Evolutionary conservation across 2,329 filamentous ascomycete genomes (phyloP), one percentile per base, ranked within the genome.

Genomic region (Fusarium compactum): DNA sequence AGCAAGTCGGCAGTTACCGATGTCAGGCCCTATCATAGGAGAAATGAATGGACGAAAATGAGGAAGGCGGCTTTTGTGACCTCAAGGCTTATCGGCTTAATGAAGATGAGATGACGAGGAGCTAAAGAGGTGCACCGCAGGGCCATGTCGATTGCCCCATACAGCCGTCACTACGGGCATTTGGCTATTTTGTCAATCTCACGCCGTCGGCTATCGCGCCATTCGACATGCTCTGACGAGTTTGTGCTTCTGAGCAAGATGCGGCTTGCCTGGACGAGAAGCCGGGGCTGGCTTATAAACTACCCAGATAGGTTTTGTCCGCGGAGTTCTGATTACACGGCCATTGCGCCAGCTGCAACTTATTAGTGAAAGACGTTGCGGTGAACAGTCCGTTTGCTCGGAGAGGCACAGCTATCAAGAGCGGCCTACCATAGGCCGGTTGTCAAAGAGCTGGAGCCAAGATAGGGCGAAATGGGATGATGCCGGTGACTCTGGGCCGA

Each of bases 1-100:
- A 68, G 60, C 57, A 67, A 62, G 57, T 72, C 73, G 73, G 73
- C 68, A 72, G 65, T 66, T 75, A 54, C 73, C 73, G 73, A 75
- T 59, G 50, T 60, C 56, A 70, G 64, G 38, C 56, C 58, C 57
- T 65, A 54, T 56, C 30, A 50, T 24, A 24, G 18, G 20, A 34
- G 18, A 18, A 27, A 50, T 55, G 61, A 27, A 58, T 24, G 52
- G 60, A 61, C 59, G 48, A 57, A 45, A 53, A 38, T 18, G 18
- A 38, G 34, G 18, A 38, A 11, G 34, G 34, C n/a, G 34, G 34
- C 18, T n/a, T 45, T 64, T 64, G 41, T 51, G 47, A 47, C 51
- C 50, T 55, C 41, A 47, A 64, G 53, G 60, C 70, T 62, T 46
- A 62, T 67, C 52, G 55, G 47, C 48, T 52, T 46, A 47, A 57